Evolutionary conservation across 805 yeast species (phyloP).

Genomic region (Saturnispora halmiae): DNA sequence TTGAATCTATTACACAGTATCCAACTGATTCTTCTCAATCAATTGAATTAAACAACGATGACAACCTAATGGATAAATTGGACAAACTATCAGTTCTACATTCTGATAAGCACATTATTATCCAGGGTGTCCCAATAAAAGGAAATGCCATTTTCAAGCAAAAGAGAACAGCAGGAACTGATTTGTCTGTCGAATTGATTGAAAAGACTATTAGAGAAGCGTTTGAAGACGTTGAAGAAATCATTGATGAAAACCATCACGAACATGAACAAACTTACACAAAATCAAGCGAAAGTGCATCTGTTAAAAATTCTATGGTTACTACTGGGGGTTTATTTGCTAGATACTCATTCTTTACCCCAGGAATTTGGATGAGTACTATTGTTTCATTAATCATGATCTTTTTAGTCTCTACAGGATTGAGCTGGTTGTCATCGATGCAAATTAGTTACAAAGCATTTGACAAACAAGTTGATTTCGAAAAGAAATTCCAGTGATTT

Average conservation of each 20-base stretch:
- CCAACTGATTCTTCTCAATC: not conserved
- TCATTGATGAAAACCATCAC: slow-evolving; percentile 14
- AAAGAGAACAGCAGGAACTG: slow-evolving; percentile 17
- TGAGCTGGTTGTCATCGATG: slow-evolving; percentile 61
- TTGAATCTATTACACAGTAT: not conserved
- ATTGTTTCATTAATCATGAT: slow-evolving; percentile 57
- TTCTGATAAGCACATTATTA: slow-evolving; percentile 16
- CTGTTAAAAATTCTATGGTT: slow-evolving; percentile 5
- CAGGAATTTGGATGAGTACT: slow-evolving; percentile 72
- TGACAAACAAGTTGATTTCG: slow-evolving; percentile 54
- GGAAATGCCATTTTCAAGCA: not conserved
- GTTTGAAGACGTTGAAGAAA: slow-evolving; percentile 24
- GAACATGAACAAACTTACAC: not conserved
- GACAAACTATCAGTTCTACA: slow-evolving; percentile 13
- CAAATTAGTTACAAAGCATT: slow-evolving; percentile 77
- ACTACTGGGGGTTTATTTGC: slow-evolving; percentile 42
- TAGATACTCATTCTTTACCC: slow-evolving; percentile 61
- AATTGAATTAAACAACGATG: slow-evolving; percentile 7
- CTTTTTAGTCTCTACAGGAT: slow-evolving; percentile 48
- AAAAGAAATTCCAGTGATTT: slow-evolving; percentile 35
- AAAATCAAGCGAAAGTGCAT: not conserved
- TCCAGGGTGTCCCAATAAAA: slow-evolving; percentile 29
- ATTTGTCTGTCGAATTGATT: slow-evolving; percentile 20
- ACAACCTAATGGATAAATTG: slow-evolving; percentile 13
- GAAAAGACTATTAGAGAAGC: slow-evolving; percentile 26